A percentile compares a stretch with the other conserved stretches of the same genome.
Conservation (phyloP, 2,329 filamentous ascomycete species). For the Sporothrix inflata region DNA sequence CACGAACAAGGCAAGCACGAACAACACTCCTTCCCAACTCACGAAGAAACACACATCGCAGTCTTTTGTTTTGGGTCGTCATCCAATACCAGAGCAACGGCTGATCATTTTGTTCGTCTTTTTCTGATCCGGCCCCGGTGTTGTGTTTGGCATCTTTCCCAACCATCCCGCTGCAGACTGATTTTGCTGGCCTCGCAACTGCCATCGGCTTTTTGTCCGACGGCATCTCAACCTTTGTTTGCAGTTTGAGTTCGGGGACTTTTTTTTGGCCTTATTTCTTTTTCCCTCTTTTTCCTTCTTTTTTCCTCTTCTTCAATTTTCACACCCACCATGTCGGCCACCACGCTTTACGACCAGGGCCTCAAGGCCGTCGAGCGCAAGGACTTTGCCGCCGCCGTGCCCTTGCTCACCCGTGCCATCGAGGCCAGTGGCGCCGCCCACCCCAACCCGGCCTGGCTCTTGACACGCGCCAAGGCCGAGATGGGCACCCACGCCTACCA, state of each 20-base stretch:
- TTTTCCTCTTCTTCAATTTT: background rate
- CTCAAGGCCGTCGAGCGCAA: slow-evolving; percentile 64
- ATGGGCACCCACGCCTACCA: slow-evolving; percentile 65
- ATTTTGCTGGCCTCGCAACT: background rate
- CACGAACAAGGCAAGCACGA: slow-evolving; percentile 14
- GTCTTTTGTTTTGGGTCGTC: background rate
- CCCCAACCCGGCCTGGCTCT: slow-evolving; percentile 68
- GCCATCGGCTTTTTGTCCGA: background rate
- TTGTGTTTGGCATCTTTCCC: background rate
- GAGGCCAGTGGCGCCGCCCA: slow-evolving; percentile 59
- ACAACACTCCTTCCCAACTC: background rate
- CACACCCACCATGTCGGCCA: slow-evolving; percentile 53
- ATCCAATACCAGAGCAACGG: background rate
- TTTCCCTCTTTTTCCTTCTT: background rate
- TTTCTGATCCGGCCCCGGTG: background rate
- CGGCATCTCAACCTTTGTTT: background rate
- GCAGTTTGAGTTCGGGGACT: background rate
- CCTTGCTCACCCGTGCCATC: slow-evolving; percentile 69
- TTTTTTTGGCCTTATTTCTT: background rate
- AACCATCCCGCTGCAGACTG: background rate
- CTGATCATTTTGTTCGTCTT: background rate
- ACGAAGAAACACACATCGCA: background rate
- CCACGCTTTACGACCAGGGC: slow-evolving; percentile 58
- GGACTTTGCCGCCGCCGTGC: slow-evolving; percentile 70
- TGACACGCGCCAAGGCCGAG: slow-evolving; percentile 66